Base-by-base conservation (phyloP, 2,329 filamentous ascomycete genomes). In the Berkeleyomyces rouxiae region DNA sequence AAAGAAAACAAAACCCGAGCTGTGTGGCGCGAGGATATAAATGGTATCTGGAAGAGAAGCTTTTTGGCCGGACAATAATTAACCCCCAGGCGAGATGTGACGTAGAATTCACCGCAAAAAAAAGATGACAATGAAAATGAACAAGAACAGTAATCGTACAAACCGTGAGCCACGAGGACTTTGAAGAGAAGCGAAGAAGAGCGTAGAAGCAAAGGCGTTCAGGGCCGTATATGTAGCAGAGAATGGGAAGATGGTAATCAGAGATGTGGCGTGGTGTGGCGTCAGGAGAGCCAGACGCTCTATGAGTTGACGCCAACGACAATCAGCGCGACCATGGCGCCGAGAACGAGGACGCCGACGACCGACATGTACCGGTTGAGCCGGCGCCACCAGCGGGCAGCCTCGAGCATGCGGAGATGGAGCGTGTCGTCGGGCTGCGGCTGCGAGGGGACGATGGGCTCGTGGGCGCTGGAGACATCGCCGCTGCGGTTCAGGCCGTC, bases 311-410 rank as follows among this genome's bases (percentile, higher is more conserved):
- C 72, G 55, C 80, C 79, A 13, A 82, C 71, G 31, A 82, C 74
- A 16, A 76, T 74, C 58, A 84, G 74, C 9, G 78, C 77, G 40
- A 78, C 70, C 37, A 81, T 71, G 37, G 79, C 76, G 42, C 76
- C 79, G 23, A 83, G 71, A 40, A 83, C 75, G 57, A 83, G 70
- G 3, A 82, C 69, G 3, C 81, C 81, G 33, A 82, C 70, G 55
- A 82, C 67, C 36, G 80, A 77, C 81, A 84, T 83, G 66, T 75
- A 74, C 61, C 81, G 77, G 68, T 84, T 84, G 53, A 83, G 73
- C 58, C 76, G 78, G 63, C 81, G 76, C 81, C 81, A 84, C 81
- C 81, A 83, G 58, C 75, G 73, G 10, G 79, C 79, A 62, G 78
- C 82, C 67, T 77, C 75, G 66, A 63, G 62, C 55, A 63, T 66